Conservation (phyloP, 192 early-diverging fungal genomes). For the Umbelopsis sp. region DNA sequence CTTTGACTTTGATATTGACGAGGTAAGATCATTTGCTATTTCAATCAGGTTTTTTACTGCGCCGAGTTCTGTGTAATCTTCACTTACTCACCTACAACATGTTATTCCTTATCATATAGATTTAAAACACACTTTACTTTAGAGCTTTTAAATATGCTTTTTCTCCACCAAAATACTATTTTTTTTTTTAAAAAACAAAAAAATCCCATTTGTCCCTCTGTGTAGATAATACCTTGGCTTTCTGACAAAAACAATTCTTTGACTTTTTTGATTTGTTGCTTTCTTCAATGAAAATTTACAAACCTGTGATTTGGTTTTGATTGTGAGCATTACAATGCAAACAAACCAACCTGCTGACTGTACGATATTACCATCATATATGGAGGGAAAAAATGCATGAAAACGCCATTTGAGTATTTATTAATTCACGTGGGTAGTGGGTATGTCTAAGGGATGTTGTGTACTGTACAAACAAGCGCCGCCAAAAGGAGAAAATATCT, state of each 20-base stretch:
- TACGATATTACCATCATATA: neutral
- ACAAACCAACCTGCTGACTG: neutral
- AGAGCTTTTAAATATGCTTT: conserved; percentile 13
- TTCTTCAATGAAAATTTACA: neutral
- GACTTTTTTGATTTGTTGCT: neutral
- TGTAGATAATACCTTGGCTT: conserved; percentile 19
- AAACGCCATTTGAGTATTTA: neutral
- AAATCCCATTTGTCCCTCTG: conserved; percentile 16
- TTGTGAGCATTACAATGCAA: neutral
- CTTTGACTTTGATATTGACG: conserved; percentile 95
- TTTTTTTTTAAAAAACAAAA: neutral
- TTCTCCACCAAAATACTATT: neutral
- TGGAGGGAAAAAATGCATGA: neutral
- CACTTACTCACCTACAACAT: neutral
- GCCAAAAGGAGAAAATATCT: neutral
- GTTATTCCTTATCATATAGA: neutral
- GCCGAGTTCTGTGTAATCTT: neutral
- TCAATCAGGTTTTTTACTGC: neutral
- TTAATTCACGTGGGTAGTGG: conserved; percentile 18
- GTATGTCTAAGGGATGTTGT: neutral
- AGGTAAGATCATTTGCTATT: conserved; percentile 45
- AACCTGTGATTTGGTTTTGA: neutral
- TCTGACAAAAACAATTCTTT: conserved; percentile 2
- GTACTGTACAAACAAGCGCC: neutral
- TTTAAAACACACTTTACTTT: conserved; percentile 11